phyloP scores from a whole-genome alignment of 148 eudicot genomes.

The Rhododendron vialii region DNA sequence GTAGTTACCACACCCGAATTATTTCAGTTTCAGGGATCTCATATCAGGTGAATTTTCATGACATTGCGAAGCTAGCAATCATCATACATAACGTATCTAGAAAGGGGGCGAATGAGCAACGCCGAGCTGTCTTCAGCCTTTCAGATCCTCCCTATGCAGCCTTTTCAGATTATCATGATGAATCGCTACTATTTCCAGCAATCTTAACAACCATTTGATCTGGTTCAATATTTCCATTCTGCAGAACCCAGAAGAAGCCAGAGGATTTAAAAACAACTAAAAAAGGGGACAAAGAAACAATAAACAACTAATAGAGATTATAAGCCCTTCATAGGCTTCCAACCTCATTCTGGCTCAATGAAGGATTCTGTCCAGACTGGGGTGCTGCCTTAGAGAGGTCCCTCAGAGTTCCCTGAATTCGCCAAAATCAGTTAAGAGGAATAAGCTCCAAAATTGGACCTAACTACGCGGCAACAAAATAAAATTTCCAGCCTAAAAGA shows the following conservation, averaged over 20 bases:
- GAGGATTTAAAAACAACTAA: background rate
- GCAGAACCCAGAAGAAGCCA: constrained; percentile 9
- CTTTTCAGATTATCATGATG: constrained; percentile 21
- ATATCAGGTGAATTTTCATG: background rate
- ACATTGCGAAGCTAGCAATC: background rate
- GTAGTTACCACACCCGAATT: background rate
- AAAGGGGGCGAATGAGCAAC: background rate
- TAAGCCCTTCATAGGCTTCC: constrained; percentile 14
- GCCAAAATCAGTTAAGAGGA: background rate
- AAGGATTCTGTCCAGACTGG: constrained; percentile 30
- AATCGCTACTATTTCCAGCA: constrained; percentile 41
- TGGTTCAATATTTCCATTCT: constrained; percentile 44
- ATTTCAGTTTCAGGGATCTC: background rate
- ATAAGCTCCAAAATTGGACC: background rate
- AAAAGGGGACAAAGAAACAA: background rate
- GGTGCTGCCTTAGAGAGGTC: constrained; percentile 56
- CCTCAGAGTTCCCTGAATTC: constrained; percentile 61
- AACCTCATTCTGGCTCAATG: constrained; percentile 38
- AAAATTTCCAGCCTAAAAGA: background rate
- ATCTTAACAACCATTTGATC: constrained; percentile 32
- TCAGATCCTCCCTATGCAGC: background rate
- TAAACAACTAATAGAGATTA: background rate
- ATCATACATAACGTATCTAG: background rate
- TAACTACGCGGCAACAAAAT: background rate
- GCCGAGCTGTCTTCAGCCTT: background rate